Percentiles rank a stretch among this genome's conserved stretches.
phyloP scores from a whole-genome alignment of 2,329 filamentous ascomycete species.

The Colletotrichum coccodes region DNA sequence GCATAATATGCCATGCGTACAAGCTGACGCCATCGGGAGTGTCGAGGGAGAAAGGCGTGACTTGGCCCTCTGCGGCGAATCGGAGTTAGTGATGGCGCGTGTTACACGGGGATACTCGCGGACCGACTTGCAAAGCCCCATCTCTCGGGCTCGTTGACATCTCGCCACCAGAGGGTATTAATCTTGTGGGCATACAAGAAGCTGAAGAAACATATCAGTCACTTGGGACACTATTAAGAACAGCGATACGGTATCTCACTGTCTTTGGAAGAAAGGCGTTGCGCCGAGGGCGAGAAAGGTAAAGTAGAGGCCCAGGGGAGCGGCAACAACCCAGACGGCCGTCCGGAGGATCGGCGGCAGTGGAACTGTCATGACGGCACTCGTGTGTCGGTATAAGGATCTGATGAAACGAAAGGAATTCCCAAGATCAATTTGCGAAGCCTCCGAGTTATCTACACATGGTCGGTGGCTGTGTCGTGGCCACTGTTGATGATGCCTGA shows the following conservation, averaged over 20 bases:
- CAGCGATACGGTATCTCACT: constrained; percentile 65
- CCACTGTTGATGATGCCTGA: constrained; percentile 14
- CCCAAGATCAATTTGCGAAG: not conserved
- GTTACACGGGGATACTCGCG: not conserved
- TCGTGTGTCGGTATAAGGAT: not conserved
- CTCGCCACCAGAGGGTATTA: constrained; percentile 76
- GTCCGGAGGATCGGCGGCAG: constrained; percentile 46
- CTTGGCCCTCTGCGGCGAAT: constrained; percentile 75
- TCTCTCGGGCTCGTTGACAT: constrained; percentile 79
- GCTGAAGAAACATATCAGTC: constrained; percentile 54
- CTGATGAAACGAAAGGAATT: too few species aligned
- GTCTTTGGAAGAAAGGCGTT: constrained; percentile 79
- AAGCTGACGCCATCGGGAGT: constrained; percentile 82
- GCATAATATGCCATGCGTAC: constrained; percentile 92
- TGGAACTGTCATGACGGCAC: constrained; percentile 40
- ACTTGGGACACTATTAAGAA: not conserved
- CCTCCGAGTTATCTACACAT: constrained; percentile 24
- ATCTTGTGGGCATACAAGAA: constrained; percentile 86
- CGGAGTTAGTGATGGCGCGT: constrained; percentile 6
- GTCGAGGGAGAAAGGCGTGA: constrained; percentile 82
- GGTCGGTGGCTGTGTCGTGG: constrained; percentile 16
- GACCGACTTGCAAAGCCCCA: constrained; percentile 86
- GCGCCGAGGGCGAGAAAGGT: constrained; percentile 73
- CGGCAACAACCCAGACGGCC: constrained; percentile 64
- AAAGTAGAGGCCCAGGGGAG: constrained; percentile 72